Base-by-base conservation (phyloP, 805 yeast genomes). In the Kurtzmaniella cleridarum region DNA sequence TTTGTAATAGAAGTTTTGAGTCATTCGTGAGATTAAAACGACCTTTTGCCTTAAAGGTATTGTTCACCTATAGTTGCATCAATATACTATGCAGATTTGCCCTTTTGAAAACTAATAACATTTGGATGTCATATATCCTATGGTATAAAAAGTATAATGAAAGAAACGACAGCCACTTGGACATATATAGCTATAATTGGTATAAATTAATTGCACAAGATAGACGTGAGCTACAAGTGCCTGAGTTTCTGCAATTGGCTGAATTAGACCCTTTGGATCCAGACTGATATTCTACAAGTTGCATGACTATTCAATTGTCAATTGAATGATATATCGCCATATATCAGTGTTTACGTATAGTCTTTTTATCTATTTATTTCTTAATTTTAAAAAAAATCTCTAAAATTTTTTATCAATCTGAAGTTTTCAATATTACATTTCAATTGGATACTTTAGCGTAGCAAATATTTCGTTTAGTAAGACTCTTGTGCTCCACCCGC, bases 41-140 rank as follows among this genome's bases (percentile, higher is more conserved):
- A 32, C 50, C 41, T 30, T 50, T 52, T 30, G 66, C 67, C 0
- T 41, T 59, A 16, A 44, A 61, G 26, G 8, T 62, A 1, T 35
- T 66, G 11, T 58, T 41, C 36, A 39, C 47, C 0, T 57, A 46
- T 41, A 32, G 57, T 11, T 41, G 51, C 20, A 32, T 59, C 5
- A 47, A 53, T 23, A 30, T 50, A 2, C 42, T 52, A 35, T 42
- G 48, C 14, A 41, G 55, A 12, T 59, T 63, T 23, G 44, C 48
- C 30, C 31, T 63, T 12, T 47, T 47, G 37, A 37, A 43, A 15
- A 31, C 44, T 3, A 29, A 41, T n/a, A 60, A 57, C 39, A 43
- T 60, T 17, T 63, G 69, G 69, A 29, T 43, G 12, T 60, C 59
- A 27, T 60, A 41, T 32, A 41, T 52, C 12, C 16, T 24, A 2